A percentile compares a stretch with the other conserved stretches of the same genome.
Conservation (phyloP, 2,329 filamentous ascomycete species). For the Elsinoe fawcettii region DNA sequence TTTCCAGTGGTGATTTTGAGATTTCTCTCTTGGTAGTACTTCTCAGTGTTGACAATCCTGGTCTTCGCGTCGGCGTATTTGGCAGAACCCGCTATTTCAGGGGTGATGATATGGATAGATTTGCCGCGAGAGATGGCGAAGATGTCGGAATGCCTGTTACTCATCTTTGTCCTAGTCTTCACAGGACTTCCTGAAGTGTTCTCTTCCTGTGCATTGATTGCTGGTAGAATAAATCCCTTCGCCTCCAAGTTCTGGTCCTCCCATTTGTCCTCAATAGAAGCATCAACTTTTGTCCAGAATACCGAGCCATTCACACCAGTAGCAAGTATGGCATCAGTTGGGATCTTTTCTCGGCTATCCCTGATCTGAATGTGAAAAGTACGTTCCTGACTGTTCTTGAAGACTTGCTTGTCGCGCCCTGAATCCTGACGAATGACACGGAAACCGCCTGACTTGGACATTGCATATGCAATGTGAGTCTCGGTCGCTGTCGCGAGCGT, state of each 20-base stretch:
- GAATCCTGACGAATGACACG: constrained; percentile 92
- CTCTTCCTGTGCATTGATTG: constrained; percentile 75
- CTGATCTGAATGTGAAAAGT: constrained; percentile 84
- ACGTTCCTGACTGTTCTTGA: constrained; percentile 83
- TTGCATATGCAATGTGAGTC: constrained; percentile 87
- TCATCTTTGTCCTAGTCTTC: constrained; percentile 90
- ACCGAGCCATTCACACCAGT: constrained; percentile 92
- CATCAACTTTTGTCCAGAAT: constrained; percentile 84
- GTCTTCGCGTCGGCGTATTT: constrained; percentile 45
- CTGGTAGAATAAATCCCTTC: constrained; percentile 82
- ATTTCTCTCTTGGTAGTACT: constrained; percentile 75
- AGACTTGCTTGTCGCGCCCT: constrained; percentile 83
- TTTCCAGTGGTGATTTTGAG: constrained; percentile 95
- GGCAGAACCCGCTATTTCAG: constrained; percentile 46
- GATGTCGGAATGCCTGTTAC: constrained; percentile 80
- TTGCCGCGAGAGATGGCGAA: constrained; percentile 95
- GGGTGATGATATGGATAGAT: constrained; percentile 80
- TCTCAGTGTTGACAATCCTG: constrained; percentile 72
- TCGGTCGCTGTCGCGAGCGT: constrained; percentile 84
- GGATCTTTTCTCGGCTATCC: constrained; percentile 39
- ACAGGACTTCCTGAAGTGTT: constrained; percentile 86
- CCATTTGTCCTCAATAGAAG: constrained; percentile 63
- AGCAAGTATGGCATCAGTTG: constrained; percentile 73
- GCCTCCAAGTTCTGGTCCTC: constrained; percentile 72
- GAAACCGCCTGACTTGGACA: constrained; percentile 86